Percentiles rank a stretch among this genome's conserved stretches.
Evolutionary conservation across 1,284 basidiomycete species (phyloP).

Genomic region (Austroboletus novae-zelandiae): DNA sequence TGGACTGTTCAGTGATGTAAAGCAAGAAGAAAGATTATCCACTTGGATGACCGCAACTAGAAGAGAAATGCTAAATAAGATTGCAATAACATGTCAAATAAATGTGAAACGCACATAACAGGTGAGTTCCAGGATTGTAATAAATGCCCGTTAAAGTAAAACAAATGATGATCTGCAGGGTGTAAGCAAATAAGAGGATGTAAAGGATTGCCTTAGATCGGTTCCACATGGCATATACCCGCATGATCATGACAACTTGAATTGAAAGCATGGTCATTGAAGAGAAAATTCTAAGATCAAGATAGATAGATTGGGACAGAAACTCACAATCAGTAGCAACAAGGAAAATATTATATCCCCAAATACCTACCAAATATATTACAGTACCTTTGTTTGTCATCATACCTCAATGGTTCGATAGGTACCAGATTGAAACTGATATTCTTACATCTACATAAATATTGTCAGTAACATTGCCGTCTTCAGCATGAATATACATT

Average conservation of each 20-base stretch:
- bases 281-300: too few relatives aligned
- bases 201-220: constrained; percentile 3
- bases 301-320: rapidly evolving
- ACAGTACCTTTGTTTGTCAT: constrained; percentile 1
- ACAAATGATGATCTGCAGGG: not conserved
- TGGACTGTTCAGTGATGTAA: rapidly evolving
- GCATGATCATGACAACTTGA: constrained; percentile 12
- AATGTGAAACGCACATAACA: too few relatives aligned
- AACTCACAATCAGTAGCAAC: constrained; percentile 15
- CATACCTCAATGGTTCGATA: too few relatives aligned
- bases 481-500: too few relatives aligned
- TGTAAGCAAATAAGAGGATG: not conserved
- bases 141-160: not conserved
- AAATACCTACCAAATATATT: constrained; percentile 4
- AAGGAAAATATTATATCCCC: constrained; percentile 10
- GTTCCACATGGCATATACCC: too few relatives aligned
- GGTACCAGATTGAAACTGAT: too few relatives aligned
- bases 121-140: not conserved
- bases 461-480: too few relatives aligned
- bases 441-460: not conserved
- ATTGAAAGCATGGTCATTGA: not conserved
- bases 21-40: not conserved
- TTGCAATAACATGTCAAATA: too few relatives aligned
- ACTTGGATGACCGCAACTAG: not conserved
- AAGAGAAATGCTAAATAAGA: not conserved